A percentile compares a stretch with the other conserved stretches of the same genome.
Evolutionary conservation across 2,329 filamentous ascomycete genomes (phyloP).

Genomic region (Verticillium dahliae): DNA sequence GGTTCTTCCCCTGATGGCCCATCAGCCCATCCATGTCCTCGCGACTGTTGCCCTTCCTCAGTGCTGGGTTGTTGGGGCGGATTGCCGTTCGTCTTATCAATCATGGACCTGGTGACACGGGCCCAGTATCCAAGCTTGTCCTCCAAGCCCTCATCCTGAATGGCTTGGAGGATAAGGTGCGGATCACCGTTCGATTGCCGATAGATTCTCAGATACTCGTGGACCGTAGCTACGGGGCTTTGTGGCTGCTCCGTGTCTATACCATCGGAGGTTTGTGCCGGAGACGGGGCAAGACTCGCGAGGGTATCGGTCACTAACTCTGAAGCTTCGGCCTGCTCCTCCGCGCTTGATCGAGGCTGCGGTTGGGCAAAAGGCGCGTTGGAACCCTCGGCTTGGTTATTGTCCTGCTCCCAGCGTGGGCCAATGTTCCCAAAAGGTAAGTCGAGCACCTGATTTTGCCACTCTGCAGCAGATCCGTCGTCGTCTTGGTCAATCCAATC

Average conservation of each 20-base stretch:
- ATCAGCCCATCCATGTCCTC: background rate
- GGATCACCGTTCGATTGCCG: slow-evolving; percentile 53
- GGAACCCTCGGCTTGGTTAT: background rate
- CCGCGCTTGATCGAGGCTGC: background rate
- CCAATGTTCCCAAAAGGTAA: background rate
- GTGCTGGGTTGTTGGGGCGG: background rate
- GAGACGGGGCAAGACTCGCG: background rate
- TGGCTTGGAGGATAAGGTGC: slow-evolving; percentile 52
- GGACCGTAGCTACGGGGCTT: slow-evolving; percentile 20
- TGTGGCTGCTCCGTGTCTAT: background rate
- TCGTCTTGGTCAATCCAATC: background rate
- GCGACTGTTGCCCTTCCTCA: background rate
- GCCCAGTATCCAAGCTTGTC: slow-evolving; percentile 56
- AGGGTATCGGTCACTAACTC: background rate
- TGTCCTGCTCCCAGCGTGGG: background rate
- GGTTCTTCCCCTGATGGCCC: background rate
- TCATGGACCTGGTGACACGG: slow-evolving; percentile 33
- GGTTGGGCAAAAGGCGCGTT: background rate
- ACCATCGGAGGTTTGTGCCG: background rate
- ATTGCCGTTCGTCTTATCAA: slow-evolving; percentile 9
- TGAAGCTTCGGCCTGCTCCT: background rate
- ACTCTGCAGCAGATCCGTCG: background rate
- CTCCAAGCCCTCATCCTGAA: slow-evolving; percentile 52
- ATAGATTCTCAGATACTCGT: slow-evolving; percentile 49
- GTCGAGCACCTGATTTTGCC: background rate